Evolutionary conservation across 202 grass and related monocot species (phyloP).

Genomic region (Elaeis oleifera): DNA sequence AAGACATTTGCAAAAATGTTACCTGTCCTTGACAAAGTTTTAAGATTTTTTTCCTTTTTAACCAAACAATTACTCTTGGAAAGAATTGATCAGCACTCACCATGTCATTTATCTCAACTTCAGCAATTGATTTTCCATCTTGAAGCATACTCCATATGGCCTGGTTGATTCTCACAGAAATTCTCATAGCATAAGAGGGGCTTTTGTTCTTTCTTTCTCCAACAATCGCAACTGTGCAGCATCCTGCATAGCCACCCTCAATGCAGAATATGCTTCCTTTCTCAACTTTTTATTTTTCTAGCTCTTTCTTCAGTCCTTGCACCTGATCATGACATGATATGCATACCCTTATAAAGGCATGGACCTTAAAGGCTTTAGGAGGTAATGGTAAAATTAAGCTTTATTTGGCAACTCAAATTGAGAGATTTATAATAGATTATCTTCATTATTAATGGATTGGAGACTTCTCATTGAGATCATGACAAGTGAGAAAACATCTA

Average conservation of each 20-base stretch:
- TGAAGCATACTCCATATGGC: slow-evolving; percentile 86
- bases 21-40: too few species aligned
- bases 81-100: slow-evolving; percentile 23
- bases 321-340: slow-evolving; percentile 33
- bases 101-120: slow-evolving; percentile 93
- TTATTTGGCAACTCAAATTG: too few species aligned
- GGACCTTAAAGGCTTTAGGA: too few species aligned
- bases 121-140: slow-evolving; percentile 94
- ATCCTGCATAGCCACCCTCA: slow-evolving; percentile 81
- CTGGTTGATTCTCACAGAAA: slow-evolving; percentile 84
- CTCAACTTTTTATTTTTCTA: slow-evolving; percentile 46
- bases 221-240: slow-evolving; percentile 69
- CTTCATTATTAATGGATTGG: too few species aligned
- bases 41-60: too few species aligned
- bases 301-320: slow-evolving; percentile 74
- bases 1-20: too few species aligned
- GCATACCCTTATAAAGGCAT: too few species aligned
- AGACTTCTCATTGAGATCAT: too few species aligned
- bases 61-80: background rate
- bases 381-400: too few species aligned
- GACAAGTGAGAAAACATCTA: too few species aligned
- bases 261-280: slow-evolving; percentile 73
- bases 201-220: slow-evolving; percentile 99
- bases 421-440: too few species aligned
- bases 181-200: slow-evolving; percentile 96